A percentile compares a stretch with the other conserved stretches of the same genome.
Conservation (phyloP, 2,329 filamentous ascomycete genomes). For the Xylariaceae sp. region DNA sequence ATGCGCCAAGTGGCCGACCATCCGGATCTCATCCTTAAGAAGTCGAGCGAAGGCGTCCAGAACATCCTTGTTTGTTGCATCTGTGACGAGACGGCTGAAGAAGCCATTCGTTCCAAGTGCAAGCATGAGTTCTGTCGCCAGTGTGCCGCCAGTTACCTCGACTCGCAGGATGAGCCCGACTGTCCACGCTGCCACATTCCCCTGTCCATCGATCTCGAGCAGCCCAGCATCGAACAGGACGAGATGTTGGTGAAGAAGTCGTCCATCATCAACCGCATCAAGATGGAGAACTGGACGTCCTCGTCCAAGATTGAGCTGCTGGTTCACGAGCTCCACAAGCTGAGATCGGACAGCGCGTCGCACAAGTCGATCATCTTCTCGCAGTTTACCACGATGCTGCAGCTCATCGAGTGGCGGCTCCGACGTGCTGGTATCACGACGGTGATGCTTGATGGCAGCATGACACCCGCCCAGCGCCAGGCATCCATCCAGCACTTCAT, state of each 20-base stretch:
- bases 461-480: conserved; percentile 90
- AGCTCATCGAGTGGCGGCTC: conserved; percentile 94
- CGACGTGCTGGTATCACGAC: conserved; percentile 96
- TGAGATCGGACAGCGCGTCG: conserved; percentile 86
- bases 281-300: conserved; percentile 98
- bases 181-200: conserved; percentile 91
- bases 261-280: conserved; percentile 97
- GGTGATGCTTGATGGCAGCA: conserved; percentile 95
- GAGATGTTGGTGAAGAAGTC: conserved; percentile 83
- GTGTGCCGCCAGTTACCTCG: conserved; percentile 75
- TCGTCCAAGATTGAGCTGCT: conserved; percentile 97
- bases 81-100: conserved; percentile 93
- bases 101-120: conserved; percentile 86
- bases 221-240: conserved; percentile 92
- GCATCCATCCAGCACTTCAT: conserved; percentile 95
- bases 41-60: conserved; percentile 76
- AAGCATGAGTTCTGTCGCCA: conserved; percentile 87
- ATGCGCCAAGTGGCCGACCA: conserved; percentile 98
- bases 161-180: conserved; percentile 69
- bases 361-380: conserved; percentile 98
- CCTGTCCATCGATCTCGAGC: conserved; percentile 85
- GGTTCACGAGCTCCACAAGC: conserved; percentile 86
- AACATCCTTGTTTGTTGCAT: conserved; percentile 90
- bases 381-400: conserved; percentile 95
- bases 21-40: conserved; percentile 88